These are phyloP conservation scores for Lasiodiplodia theobromae DNA, from an alignment of 2,329 filamentous ascomycete genomes.

Conservation along the genomic window DNA sequence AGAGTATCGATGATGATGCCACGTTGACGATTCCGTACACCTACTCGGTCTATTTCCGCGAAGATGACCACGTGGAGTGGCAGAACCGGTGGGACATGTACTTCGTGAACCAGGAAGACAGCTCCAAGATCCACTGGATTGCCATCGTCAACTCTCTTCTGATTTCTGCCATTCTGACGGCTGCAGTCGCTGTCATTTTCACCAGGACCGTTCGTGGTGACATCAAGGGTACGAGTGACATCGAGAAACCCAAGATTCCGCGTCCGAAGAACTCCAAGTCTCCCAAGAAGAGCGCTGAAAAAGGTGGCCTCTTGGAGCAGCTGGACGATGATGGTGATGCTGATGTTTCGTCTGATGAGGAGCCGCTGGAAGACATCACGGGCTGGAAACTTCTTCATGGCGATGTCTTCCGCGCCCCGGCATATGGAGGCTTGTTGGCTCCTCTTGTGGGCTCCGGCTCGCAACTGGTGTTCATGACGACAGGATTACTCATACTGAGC, in stretches of 20 bases:
- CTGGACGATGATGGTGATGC: constrained; percentile 62
- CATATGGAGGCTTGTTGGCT: constrained; percentile 74
- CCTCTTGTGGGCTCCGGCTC: constrained; percentile 85
- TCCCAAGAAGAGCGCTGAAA: constrained; percentile 60
- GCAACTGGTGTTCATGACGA: constrained; percentile 83
- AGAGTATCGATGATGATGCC: constrained; percentile 63
- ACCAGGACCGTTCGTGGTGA: constrained; percentile 79
- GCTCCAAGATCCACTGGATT: constrained; percentile 83
- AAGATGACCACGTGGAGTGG: constrained; percentile 84
- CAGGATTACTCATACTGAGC: constrained; percentile 74
- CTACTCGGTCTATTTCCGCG: constrained; percentile 89
- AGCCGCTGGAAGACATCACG: constrained; percentile 77
- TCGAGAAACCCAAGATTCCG: constrained; percentile 68
- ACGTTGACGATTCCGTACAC: constrained; percentile 80
- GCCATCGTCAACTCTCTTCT: constrained; percentile 87
- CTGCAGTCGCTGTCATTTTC: constrained; percentile 81
- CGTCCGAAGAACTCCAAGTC: constrained; percentile 57
- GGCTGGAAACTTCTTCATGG: constrained; percentile 89
- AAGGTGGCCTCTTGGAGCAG: constrained; percentile 65
- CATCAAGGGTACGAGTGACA: constrained; percentile 72
- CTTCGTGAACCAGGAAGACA: constrained; percentile 86
- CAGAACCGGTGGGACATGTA: constrained; percentile 85
- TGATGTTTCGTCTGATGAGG: constrained; percentile 72
- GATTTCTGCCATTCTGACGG: constrained; percentile 79
- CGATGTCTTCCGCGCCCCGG: constrained; percentile 83